phyloP scores from a whole-genome alignment of 257 asterid genomes.

The Leonotis leonurus region DNA sequence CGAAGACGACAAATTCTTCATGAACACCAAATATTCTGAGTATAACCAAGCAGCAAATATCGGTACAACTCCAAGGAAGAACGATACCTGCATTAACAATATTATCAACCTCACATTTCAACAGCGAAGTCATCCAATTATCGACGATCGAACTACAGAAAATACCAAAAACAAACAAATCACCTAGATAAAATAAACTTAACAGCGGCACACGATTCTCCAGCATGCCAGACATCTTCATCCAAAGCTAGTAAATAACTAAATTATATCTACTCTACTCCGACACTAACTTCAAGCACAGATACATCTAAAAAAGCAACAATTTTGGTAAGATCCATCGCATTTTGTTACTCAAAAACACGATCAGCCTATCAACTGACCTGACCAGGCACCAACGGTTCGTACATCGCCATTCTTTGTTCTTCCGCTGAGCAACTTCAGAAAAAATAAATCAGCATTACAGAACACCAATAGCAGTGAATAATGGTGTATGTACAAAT shows the following conservation, averaged over 20 bases:
- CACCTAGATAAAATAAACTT: not conserved
- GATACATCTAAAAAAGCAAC: not conserved
- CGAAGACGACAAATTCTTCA: conserved; percentile 30
- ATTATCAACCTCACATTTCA: conserved; percentile 7
- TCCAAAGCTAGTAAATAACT: not conserved
- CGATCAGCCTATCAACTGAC: conserved; percentile 29
- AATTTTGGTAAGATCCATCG: not conserved
- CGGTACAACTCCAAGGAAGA: no score
- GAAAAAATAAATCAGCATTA: conserved; percentile 14
- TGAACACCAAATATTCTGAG: conserved; percentile 67
- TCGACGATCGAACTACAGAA: not conserved
- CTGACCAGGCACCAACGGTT: conserved; percentile 82
- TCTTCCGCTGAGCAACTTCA: conserved; percentile 12
- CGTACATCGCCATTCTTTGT: conserved; percentile 63
- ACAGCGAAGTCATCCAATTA: not conserved
- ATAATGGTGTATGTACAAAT: not conserved
- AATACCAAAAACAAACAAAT: not conserved
- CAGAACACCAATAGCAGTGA: not conserved
- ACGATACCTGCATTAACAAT: conserved; percentile 50
- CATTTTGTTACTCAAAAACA: conserved; percentile 1
- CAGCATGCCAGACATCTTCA: conserved; percentile 7
- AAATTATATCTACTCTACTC: not conserved
- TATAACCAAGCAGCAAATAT: conserved; percentile 76
- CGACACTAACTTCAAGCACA: conserved; percentile 1
- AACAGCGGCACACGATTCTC: not conserved